Base-by-base conservation (phyloP, 768 basidiomycete species). In the Leccinum truebloodii region DNA sequence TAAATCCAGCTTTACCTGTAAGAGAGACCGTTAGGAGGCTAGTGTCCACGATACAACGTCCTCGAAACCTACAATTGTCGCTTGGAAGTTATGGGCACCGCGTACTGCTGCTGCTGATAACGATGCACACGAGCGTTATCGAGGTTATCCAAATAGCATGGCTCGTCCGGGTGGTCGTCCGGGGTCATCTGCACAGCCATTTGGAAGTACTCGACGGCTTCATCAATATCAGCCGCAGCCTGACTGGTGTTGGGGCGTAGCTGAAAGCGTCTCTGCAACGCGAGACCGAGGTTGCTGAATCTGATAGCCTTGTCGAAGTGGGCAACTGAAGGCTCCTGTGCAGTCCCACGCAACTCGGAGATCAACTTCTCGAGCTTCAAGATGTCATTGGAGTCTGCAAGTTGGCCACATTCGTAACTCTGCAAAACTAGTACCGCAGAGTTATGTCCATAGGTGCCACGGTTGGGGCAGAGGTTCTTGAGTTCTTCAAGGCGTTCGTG, bases 351-450 rank as follows among this genome's bases (percentile, higher is more conserved):
- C 44, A 63, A 54, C 39, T 24, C 26, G 26, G 37, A 34, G n/a
- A 55, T 49, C 4, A 62, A 20, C 10, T 37, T 20, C 14, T 59
- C 30, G 20, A 62, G 30, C 5, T 62, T 30, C 24, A 26, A 26
- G 18, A 59, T 5, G 34, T 32, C 12, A 20, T n/a, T 14, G 4
- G 32, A 39, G 30, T 48, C 18, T 13, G 20, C 6, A 18, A 63
- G 44, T 30, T 4, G 22, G 44, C 10, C 16, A 4, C 48, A 20
- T 41, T 41, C 13, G 18, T 57, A 49, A 1, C 57, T 62, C 20
- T 62, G 57, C 9, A 52, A 26, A 4, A 59, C 26, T 37, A 62
- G 57, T 22, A 55, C 52, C 30, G 49, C 57, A 6, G 54, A 53
- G 3, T 37, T 57, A 14, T 46, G 56, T n/a, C 20, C 39, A 28